Conservation (phyloP, 495 filamentous ascomycete species). For the Wilcoxina mikolae region DNA sequence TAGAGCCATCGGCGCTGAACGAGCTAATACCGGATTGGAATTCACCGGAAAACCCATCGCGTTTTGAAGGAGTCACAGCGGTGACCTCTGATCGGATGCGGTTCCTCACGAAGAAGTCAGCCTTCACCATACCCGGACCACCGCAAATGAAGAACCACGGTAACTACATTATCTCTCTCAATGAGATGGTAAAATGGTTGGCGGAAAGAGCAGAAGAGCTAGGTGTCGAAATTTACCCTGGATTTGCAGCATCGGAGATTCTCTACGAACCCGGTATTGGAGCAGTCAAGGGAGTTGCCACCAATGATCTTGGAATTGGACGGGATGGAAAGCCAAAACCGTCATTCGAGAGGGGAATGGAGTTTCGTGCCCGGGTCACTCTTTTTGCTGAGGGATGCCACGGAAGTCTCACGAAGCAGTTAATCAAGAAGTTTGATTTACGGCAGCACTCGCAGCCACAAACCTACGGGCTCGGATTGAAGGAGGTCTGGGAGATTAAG, state of each 20-base stretch:
- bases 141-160: conserved; percentile 98
- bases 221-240: conserved; percentile 96
- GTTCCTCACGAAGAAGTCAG: conserved; percentile 70
- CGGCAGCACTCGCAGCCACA: conserved; percentile 78
- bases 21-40: conserved; percentile 93
- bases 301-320: conserved; percentile 79
- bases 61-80: conserved; percentile 71
- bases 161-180: conserved; percentile 93
- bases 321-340: conserved; percentile 75
- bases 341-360: conserved; percentile 92
- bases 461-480: conserved; percentile 86
- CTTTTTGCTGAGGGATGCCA: conserved; percentile 95
- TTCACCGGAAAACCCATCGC: conserved; percentile 63
- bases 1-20: conserved; percentile 75
- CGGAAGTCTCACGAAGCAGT: conserved; percentile 88
- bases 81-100: conserved; percentile 78
- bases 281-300: conserved; percentile 84
- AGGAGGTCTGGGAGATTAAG: conserved; percentile 94
- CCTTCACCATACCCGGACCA: conserved; percentile 69
- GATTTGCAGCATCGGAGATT: conserved; percentile 87
- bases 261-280: conserved; percentile 67
- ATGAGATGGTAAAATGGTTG: conserved; percentile 87
- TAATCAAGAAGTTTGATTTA: conserved; percentile 88
- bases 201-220: conserved; percentile 88
- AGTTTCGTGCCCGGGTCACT: conserved; percentile 88